These are phyloP conservation scores for Amanita subjunquillea DNA, from an alignment of 768 basidiomycete genomes.

Conservation along the genomic window DNA sequence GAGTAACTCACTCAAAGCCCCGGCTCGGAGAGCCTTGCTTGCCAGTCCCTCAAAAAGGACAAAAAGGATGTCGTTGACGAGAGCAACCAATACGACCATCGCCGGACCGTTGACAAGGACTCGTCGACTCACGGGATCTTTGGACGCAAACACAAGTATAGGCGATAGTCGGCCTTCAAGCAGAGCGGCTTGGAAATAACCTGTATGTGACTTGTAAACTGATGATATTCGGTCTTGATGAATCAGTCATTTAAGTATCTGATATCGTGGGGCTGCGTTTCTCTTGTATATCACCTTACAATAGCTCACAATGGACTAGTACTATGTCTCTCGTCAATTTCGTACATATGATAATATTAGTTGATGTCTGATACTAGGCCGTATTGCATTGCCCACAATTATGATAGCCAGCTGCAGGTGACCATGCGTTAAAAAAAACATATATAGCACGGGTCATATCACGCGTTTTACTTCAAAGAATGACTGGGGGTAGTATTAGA, in stretches of 20 bases:
- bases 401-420: neutral
- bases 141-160: conserved; percentile 39
- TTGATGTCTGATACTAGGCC: neutral
- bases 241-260: neutral
- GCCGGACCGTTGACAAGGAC: neutral
- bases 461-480: conserved; percentile 91
- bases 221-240: conserved; percentile 4
- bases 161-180: conserved; percentile 15
- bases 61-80: conserved; percentile 46
- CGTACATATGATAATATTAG: neutral
- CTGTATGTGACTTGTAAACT: neutral
- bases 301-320: neutral
- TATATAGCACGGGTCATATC: conserved; percentile 35
- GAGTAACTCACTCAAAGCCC: conserved; percentile 17
- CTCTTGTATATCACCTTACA: neutral
- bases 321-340: neutral
- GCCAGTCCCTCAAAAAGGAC: conserved; percentile 50
- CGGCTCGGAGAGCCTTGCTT: conserved; percentile 30
- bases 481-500: conserved; percentile 31
- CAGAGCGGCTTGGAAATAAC: conserved; percentile 4
- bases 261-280: neutral
- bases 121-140: conserved; percentile 14
- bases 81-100: conserved; percentile 19
- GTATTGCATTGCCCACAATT: neutral
- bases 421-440: neutral